Conservation (phyloP, 176 grass and related monocot genomes). For the Paspalum notatum region DNA sequence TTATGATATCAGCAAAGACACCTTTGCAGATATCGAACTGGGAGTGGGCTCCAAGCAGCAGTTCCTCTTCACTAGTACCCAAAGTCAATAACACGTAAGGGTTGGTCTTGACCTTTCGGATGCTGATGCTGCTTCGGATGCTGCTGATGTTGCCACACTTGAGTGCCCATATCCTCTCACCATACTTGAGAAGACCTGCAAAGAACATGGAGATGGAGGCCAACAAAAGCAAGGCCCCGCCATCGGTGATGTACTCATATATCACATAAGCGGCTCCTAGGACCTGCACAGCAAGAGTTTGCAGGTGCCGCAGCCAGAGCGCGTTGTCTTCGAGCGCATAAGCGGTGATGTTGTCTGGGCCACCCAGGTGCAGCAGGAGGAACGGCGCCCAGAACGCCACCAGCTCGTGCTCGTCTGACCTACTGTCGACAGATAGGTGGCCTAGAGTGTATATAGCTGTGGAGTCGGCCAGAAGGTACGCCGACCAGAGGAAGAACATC, state of each 20-base stretch:
- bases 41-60: slow-evolving; percentile 36
- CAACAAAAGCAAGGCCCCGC: neutral
- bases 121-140: slow-evolving; percentile 32
- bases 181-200: slow-evolving; percentile 39
- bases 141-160: slow-evolving; percentile 37
- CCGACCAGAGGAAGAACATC: slow-evolving; percentile 51
- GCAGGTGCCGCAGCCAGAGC: slow-evolving; percentile 32
- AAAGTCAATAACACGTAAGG: slow-evolving; percentile 12
- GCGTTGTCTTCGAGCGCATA: slow-evolving; percentile 34
- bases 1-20: slow-evolving; percentile 31
- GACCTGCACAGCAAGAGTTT: slow-evolving; percentile 37
- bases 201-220: slow-evolving; percentile 40
- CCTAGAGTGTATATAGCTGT: slow-evolving; percentile 54
- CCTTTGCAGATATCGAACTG: slow-evolving; percentile 41
- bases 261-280: slow-evolving; percentile 36
- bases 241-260: neutral
- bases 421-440: slow-evolving; percentile 21
- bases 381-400: slow-evolving; percentile 44
- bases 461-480: slow-evolving; percentile 51
- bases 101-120: slow-evolving; percentile 20
- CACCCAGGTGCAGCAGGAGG: slow-evolving; percentile 4
- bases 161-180: slow-evolving; percentile 43
- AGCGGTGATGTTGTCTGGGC: slow-evolving; percentile 34
- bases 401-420: neutral
- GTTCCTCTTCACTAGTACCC: slow-evolving; percentile 29